A percentile compares a stretch with the other conserved stretches of the same genome.
These are phyloP conservation scores for Leucosporidium yakuticum DNA, from an alignment of 768 basidiomycete species.

Conservation along the genomic window DNA sequence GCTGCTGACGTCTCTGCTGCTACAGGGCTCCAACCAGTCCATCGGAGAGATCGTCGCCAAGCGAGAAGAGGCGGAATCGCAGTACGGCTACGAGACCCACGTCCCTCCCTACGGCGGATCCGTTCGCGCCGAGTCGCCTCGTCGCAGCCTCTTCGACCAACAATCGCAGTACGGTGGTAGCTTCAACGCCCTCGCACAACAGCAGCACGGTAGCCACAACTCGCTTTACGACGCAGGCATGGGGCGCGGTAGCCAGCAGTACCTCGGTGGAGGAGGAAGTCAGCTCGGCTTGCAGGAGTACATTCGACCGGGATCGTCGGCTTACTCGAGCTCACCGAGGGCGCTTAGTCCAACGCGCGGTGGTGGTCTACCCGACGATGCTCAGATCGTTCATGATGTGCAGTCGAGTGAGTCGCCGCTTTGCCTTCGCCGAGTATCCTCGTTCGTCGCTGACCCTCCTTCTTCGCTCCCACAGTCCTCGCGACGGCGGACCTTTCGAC, in stretches of 20 bases:
- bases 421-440: neutral
- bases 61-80: slow-evolving; percentile 15
- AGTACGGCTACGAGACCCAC: slow-evolving; percentile 22
- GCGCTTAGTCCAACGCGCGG: neutral
- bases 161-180: slow-evolving; percentile 20
- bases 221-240: neutral
- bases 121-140: neutral
- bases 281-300: neutral
- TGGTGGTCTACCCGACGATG: neutral
- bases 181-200: neutral
- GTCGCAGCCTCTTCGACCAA: slow-evolving; percentile 10
- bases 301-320: neutral
- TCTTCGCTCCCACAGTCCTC: slow-evolving; percentile 63
- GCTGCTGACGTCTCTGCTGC: neutral
- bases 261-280: neutral
- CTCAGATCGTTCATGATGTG: neutral
- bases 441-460: neutral
- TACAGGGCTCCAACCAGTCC: slow-evolving; percentile 31
- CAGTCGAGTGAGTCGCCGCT: neutral
- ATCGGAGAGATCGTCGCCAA: slow-evolving; percentile 38
- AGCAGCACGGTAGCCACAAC: neutral
- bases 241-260: too few species aligned
- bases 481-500: slow-evolving; percentile 75
- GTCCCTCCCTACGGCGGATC: slow-evolving; percentile 33
- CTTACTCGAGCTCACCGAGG: neutral